Conservation (phyloP, 2,329 filamentous ascomycete genomes). For the Penicillium sclerotiorum region DNA sequence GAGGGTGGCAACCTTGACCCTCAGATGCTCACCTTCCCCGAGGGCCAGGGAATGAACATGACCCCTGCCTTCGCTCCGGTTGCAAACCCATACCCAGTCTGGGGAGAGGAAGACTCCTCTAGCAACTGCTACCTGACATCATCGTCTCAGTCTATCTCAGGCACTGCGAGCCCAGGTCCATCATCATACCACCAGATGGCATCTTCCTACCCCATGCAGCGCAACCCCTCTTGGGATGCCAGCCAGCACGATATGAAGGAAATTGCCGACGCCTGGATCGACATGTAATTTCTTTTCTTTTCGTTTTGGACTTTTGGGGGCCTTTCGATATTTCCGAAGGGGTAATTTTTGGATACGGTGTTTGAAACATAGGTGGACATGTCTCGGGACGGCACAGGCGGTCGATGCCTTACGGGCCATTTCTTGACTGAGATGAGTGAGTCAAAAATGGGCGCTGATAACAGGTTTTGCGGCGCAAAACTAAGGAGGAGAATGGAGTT, state of each 20-base stretch:
- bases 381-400: too few species aligned
- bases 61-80: not conserved
- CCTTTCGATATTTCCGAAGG: not conserved
- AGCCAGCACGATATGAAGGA: slow-evolving; percentile 3
- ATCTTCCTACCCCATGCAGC: slow-evolving; percentile 15
- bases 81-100: slow-evolving; percentile 11
- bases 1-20: slow-evolving; percentile 44
- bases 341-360: not conserved
- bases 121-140: slow-evolving; percentile 2
- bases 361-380: not conserved
- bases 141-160: too few species aligned
- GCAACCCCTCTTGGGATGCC: slow-evolving; percentile 15
- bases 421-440: slow-evolving; percentile 4
- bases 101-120: slow-evolving; percentile 1
- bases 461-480: slow-evolving; percentile 12
- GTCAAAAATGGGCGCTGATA: slow-evolving; percentile 7
- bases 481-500: slow-evolving; percentile 6
- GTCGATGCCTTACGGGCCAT: too few species aligned
- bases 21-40: slow-evolving; percentile 39
- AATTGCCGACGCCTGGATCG: not conserved
- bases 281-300: too few species aligned
- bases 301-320: too few species aligned
- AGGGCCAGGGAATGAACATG: slow-evolving; percentile 12
- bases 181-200: slow-evolving; percentile 5
- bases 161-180: slow-evolving; percentile 11